Evolutionary conservation across 2,329 filamentous ascomycete species (phyloP), one percentile per base, ranked within the genome.

Genomic region (Tympanopsis confertula): DNA sequence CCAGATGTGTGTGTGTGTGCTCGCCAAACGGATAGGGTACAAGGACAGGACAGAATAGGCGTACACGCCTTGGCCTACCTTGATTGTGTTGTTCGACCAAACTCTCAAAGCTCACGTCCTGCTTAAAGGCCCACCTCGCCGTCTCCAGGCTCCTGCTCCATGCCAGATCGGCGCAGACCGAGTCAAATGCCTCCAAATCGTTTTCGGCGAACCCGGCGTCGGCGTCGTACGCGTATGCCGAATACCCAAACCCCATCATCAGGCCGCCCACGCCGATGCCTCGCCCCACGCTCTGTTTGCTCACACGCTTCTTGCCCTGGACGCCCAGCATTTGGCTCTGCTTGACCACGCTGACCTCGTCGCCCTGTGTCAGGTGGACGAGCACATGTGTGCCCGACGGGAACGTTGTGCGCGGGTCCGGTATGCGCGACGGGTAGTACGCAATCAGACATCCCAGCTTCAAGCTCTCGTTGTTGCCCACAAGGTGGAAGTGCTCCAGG

Each of bases 141-240:
- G 65, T 57, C 1, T 63, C 63, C 40, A 88, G 50, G 24, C 74
- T 78, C 5, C 83, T 66, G n/a, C 68, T 74, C 69, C 78, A 86
- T 0, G 82, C 80, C 15, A 86, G 50, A n/a, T 71, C 68, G 2
- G 79, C 72, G 0, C 70, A 69, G 3, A 82, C 62, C 7, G 68
- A 62, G 44, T 86, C 70, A 47, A 76, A 86, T 45, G 81, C 73
- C 2, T 82, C 76, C 20, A 83, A 53, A 39, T 85, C 74, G 15
- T 69, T 66, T 55, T 87, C 82, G 0, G 82, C 82, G 44, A 88
- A 87, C 0, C 83, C 83, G 0, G 74, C 59, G 37, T 74, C 59
- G 58, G 71, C 61, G 5, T 58, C 43, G 36, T 67, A 67, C 1
- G 56, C 52, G 32, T 65, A 67, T 14, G 55, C 54, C 0, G 56